Evolutionary conservation across 495 filamentous ascomycete genomes (phyloP).

Genomic region (Polyplosphaeria fusca): DNA sequence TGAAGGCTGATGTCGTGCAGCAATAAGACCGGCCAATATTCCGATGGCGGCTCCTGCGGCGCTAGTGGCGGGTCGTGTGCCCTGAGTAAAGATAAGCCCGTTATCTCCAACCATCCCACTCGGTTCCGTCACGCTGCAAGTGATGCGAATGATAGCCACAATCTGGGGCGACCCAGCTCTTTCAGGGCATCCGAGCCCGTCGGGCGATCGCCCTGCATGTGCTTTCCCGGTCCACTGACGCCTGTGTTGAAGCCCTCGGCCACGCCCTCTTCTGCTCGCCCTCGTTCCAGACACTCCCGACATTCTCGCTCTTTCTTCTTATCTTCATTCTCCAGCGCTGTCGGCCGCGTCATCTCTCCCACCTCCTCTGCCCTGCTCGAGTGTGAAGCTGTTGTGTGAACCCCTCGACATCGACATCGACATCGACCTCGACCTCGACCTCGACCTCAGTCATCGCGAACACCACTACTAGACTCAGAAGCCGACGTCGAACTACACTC

Average conservation of each 20-base stretch:
- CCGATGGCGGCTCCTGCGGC: no score
- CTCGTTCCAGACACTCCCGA: neutral
- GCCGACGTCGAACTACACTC: no score
- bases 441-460: no score
- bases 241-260: slow-evolving; percentile 12
- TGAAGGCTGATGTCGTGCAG: no score
- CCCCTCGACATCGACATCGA: no score
- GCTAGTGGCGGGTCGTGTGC: no score
- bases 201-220: slow-evolving; percentile 11
- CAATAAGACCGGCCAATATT: no score
- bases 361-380: no score
- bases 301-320: neutral
- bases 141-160: slow-evolving; percentile 4
- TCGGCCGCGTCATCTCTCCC: neutral
- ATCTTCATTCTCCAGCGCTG: neutral
- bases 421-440: no score
- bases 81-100: no score
- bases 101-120: slow-evolving; percentile 8
- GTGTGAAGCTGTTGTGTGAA: no score
- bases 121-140: neutral
- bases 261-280: neutral
- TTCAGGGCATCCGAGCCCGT: slow-evolving; percentile 17
- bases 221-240: slow-evolving; percentile 4
- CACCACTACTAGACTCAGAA: no score
- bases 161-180: neutral